phyloP scores from a whole-genome alignment of 164 flowering plant genomes.

The Nymphaea thermarum region DNA sequence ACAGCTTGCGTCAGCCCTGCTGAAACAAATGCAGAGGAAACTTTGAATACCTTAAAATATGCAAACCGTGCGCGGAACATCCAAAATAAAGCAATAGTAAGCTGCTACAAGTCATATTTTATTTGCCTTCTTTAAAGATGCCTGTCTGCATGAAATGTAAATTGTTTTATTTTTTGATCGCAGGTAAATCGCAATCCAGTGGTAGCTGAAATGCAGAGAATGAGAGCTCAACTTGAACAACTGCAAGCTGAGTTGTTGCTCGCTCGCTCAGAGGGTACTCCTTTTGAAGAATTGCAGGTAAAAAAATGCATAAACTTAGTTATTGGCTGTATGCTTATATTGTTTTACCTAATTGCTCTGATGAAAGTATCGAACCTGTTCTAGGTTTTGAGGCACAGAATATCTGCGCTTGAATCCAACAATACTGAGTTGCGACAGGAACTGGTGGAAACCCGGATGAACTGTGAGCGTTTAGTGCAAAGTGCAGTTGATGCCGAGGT shows the following conservation, averaged over 20 bases:
- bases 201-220: constrained; percentile 74
- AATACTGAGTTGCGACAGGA: constrained; percentile 61
- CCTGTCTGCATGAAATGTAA: neutral
- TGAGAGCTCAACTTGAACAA: constrained; percentile 86
- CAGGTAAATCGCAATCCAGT: constrained; percentile 92
- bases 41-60: constrained; percentile 87
- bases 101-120: constrained; percentile 10
- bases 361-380: neutral
- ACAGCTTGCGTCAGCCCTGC: constrained; percentile 99
- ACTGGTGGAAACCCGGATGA: constrained; percentile 42
- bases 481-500: constrained; percentile 91
- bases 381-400: constrained; percentile 69
- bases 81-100: constrained; percentile 92
- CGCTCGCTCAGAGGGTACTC: constrained; percentile 60
- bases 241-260: constrained; percentile 75
- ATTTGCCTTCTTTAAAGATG: neutral
- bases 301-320: neutral
- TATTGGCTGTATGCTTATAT: neutral
- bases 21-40: constrained; percentile 96
- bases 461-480: constrained; percentile 53
- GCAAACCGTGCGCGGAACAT: constrained; percentile 99
- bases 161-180: neutral
- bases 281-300: constrained; percentile 94
- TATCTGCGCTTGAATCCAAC: constrained; percentile 77
- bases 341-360: neutral